phyloP scores from a whole-genome alignment of 306 rosid genomes.

The Cajanus cajan region DNA sequence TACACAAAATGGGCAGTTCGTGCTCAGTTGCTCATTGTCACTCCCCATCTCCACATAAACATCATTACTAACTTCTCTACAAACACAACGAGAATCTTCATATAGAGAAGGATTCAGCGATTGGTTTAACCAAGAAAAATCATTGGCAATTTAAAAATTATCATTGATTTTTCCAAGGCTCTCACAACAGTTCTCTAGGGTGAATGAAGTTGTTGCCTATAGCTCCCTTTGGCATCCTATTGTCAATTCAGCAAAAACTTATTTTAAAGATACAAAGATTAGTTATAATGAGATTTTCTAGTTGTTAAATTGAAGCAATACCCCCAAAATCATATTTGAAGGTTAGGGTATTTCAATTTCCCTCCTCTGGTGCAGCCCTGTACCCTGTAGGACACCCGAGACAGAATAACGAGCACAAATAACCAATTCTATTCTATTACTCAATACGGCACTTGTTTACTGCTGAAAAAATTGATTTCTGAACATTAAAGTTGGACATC shows the following conservation, averaged over 20 bases:
- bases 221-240: neutral
- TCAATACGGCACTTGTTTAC: neutral
- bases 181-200: no score
- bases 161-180: no score
- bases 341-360: no score
- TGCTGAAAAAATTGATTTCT: conserved; percentile 22
- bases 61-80: no score
- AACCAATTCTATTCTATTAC: neutral
- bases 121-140: no score
- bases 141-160: no score
- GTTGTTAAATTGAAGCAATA: neutral
- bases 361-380: no score
- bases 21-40: no score
- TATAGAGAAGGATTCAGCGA: neutral
- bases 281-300: neutral
- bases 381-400: no score
- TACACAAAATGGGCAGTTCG: no score
- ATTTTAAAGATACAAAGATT: neutral
- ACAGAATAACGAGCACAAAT: neutral
- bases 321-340: neutral
- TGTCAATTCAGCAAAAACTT: neutral
- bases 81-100: no score
- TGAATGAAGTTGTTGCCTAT: neutral
- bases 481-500: conserved; percentile 13
- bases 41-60: no score